Evolutionary conservation across 208 protist genomes (phyloP).

Genomic region (Leishmania guyanensis): DNA sequence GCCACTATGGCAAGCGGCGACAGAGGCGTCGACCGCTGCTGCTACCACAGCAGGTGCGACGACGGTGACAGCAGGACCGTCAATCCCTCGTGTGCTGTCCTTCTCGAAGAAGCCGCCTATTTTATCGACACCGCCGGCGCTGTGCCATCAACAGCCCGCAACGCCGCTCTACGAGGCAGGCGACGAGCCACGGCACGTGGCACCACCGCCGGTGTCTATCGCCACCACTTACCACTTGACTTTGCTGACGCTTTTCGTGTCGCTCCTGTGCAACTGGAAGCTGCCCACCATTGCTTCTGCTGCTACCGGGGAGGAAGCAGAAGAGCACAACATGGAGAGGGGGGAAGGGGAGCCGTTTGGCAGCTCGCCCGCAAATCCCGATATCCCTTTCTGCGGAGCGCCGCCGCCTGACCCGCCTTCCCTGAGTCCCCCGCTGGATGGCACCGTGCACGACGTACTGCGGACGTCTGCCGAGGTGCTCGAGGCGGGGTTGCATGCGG

Average conservation of each 20-base stretch:
- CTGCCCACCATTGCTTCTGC: conserved; percentile 9
- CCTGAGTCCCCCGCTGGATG: conserved; percentile 32
- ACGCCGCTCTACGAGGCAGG: not conserved
- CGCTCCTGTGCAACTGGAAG: conserved; percentile 54
- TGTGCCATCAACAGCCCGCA: not conserved
- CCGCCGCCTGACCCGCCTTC: not conserved
- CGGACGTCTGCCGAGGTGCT: conserved; percentile 38
- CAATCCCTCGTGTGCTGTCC: conserved; percentile 5
- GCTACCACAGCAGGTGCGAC: not conserved
- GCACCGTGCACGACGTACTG: conserved; percentile 29
- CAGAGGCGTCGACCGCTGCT: not conserved
- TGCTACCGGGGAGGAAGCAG: not conserved
- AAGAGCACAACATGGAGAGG: not conserved
- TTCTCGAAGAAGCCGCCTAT: not conserved
- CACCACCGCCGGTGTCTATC: conserved; percentile 21
- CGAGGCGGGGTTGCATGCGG: conserved; percentile 22
- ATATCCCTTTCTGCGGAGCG: not conserved
- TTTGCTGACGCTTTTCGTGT: conserved; percentile 47
- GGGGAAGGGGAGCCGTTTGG: not conserved
- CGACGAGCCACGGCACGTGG: conserved; percentile 4
- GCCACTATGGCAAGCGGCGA: conserved; percentile 24
- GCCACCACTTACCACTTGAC: conserved; percentile 40
- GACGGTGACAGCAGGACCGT: not conserved
- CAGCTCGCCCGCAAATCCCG: not conserved
- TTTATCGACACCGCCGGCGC: not conserved